Evolutionary conservation across 805 yeast genomes (phyloP).

Genomic region (Debaryomyces prosopidis): DNA sequence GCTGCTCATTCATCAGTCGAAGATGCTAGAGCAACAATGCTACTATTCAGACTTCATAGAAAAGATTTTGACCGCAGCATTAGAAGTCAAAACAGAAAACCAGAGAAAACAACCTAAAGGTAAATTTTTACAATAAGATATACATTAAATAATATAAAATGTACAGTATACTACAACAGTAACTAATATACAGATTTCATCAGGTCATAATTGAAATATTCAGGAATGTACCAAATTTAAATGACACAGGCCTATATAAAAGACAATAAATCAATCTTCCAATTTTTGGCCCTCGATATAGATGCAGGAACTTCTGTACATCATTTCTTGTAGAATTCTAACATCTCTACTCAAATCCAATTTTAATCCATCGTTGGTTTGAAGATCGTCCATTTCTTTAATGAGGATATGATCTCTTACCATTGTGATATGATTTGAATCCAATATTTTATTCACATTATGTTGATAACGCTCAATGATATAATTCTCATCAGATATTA

Average conservation of each 20-base stretch:
- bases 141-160: background rate
- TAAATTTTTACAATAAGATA: background rate
- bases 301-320: constrained; percentile 36
- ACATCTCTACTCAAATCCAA: constrained; percentile 15
- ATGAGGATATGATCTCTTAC: constrained; percentile 9
- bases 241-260: background rate
- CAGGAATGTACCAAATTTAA: background rate
- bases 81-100: background rate
- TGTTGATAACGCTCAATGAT: constrained; percentile 11
- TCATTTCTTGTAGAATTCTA: constrained; percentile 29
- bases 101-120: background rate
- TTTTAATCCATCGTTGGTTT: constrained; percentile 12
- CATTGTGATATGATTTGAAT: constrained; percentile 9
- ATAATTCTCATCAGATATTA: constrained; percentile 18
- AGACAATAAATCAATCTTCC: constrained; percentile 23
- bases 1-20: constrained; percentile 86
- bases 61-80: constrained; percentile 56
- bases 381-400: constrained; percentile 8
- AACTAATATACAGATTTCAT: too few species aligned
- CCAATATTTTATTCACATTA: constrained; percentile 18
- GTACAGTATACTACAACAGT: background rate
- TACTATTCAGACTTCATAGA: constrained; percentile 64
- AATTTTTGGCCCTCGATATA: constrained; percentile 35
- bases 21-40: constrained; percentile 88
- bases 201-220: background rate